Evolutionary conservation across 129 eudicot species (phyloP), one percentile per base, ranked within the genome.

Genomic region (Saposhnikovia divaricata): DNA sequence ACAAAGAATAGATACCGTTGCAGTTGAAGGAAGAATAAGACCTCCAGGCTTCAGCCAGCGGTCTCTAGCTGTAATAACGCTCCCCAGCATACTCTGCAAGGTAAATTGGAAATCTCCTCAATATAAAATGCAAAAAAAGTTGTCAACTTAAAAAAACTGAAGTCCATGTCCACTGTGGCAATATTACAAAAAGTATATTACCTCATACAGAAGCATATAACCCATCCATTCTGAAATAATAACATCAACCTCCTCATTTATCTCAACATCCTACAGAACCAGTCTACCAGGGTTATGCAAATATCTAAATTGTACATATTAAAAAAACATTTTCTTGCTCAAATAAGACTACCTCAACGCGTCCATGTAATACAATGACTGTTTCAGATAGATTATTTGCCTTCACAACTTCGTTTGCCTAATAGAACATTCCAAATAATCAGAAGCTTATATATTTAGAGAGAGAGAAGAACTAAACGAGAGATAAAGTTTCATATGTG

Each of bases 181-280:
- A 51, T 25, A 38, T 43, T 43, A 31, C 59, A 37, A 14, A 31
- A 31, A 34, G 42, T 68, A 68, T 53, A 25, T 80, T 74, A 90
- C 99, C 96, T 96, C 99, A 69, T 96, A 96, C 48, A 96, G 89
- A 81, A 96, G 97, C 99, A 96, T 96, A 89, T 96, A 96, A 46
- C 99, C 99, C 99, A 96, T 96, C 99, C 99, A 96, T 81, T 96
- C 99, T 45, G 99, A 96, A 79, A 96, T 84, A 74, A 96, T 96
- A 71, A 96, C 99, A 89, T 96, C 99, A 65, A 96, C 99, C 83
- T 92, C 88, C 83, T 92, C 99, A 79, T 92, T 89, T 74, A 96
- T 96, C 79, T 92, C 95, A 80, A 96, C 96, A 90, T 96, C 99
- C 99, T 96, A 87, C 77, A 80, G 40, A 27, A 27, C 34, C 61